Evolutionary conservation across 139 green algal genomes (phyloP), one percentile per base, ranked within the genome.

Genomic region (Picochlorum sp.): DNA sequence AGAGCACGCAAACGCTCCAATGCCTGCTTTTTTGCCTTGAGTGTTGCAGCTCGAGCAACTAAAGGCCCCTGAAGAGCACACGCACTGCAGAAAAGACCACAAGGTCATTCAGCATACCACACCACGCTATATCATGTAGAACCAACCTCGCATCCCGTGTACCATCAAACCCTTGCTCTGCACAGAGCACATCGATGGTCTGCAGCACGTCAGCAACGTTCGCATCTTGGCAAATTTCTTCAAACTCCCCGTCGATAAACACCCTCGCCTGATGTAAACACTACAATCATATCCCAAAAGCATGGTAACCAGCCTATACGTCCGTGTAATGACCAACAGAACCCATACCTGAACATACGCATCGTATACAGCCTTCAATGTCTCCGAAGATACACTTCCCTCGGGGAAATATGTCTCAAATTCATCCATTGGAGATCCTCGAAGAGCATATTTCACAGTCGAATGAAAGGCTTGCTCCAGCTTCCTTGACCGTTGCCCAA

Each of bases 341-440:
- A 24, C 21, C 58, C 47, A 11, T 52, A 65, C 61, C 49, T 66
- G 61, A 49, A 21, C 41, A 20, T 66, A 66, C 15, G 47, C 61
- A 32, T 58, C 34, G 38, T 66, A 66, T 38, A 58, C 37, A 9
- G 37, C 32, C 37, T 32, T 34, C n/a, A 66, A 49, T 21, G 38
- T 26, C 16, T 21, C 18, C 15, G 18, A 6, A 13, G 34, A 4
- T 44, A 66, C 15, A 56, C 11, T 20, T 8, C 23, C n/a, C 21
- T 65, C n/a, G n/a, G 61, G 61, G 58, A 66, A 66, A 58, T 66
- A 66, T 56, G 37, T 32, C 14, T 24, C n/a, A 26, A 66, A 52
- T 24, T 66, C 61, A 59, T 66, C 61, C 11, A 16, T 16, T 20
- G 61, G 37, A 18, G 38, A 41, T 21, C 61, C 61, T 56, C 61